Conservation (phyloP, 2,329 filamentous ascomycete species). For the Beauveria asiatica region DNA sequence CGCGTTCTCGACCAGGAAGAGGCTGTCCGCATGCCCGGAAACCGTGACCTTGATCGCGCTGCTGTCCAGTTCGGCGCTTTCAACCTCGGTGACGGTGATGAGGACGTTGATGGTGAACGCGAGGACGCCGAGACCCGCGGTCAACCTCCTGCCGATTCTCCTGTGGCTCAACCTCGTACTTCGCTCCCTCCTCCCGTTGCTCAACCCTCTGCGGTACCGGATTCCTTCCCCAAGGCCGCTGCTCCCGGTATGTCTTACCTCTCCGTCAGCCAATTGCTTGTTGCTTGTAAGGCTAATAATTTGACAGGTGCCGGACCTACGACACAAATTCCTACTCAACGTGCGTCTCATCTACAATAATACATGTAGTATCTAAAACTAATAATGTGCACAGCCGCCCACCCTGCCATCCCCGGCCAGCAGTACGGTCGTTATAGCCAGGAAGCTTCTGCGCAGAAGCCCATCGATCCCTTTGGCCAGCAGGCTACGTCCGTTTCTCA, state of each 20-base stretch:
- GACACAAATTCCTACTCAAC: slow-evolving; percentile 18
- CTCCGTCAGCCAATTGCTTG: no score
- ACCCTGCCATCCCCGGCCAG: slow-evolving; percentile 49
- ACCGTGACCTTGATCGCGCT: slow-evolving; percentile 86
- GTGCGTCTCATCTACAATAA: slow-evolving; percentile 12
- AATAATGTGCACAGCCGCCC: slow-evolving; percentile 20
- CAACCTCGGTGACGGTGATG: slow-evolving; percentile 73
- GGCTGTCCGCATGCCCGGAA: slow-evolving; percentile 95
- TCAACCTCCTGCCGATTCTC: slow-evolving; percentile 89
- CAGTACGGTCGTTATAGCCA: slow-evolving; percentile 65
- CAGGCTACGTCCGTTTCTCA: slow-evolving; percentile 47
- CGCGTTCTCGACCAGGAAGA: slow-evolving; percentile 91
- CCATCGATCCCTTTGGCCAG: slow-evolving; percentile 79
- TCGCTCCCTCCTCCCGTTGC: slow-evolving; percentile 75
- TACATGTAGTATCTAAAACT: background rate
- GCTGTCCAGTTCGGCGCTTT: slow-evolving; percentile 96
- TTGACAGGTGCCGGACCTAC: background rate
- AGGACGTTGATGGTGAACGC: slow-evolving; percentile 87
- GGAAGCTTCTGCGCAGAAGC: slow-evolving; percentile 64
- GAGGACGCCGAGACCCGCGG: slow-evolving; percentile 93
- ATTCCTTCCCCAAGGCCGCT: slow-evolving; percentile 49
- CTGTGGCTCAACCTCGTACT: slow-evolving; percentile 74
- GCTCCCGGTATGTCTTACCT: slow-evolving; percentile 30
- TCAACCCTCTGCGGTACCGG: slow-evolving; percentile 45
- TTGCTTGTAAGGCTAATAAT: background rate